Base-by-base conservation (phyloP, 148 eudicot genomes). In the Silene conica region DNA sequence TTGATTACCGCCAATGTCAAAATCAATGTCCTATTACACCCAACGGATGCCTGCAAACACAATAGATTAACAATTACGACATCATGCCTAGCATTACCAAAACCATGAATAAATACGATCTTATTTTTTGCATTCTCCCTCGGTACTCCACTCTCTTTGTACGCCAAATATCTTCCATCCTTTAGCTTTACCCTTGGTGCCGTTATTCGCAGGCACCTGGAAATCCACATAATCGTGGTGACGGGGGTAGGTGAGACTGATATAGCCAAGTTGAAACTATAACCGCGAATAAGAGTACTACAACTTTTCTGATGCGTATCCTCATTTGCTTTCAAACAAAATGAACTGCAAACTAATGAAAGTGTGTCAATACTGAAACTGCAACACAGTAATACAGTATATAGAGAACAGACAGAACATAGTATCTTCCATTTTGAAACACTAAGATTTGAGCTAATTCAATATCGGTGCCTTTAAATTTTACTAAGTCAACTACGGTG, bases 91-190 rank as follows among this genome's bases (percentile, higher is more conserved):
- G 78, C 82, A 22, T 46, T 63, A 57, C 69, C 80, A 67, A 87
- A 80, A 21, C 85, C 89, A 72, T 85, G 96, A 60, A 81, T 77
- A 78, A 52, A 86, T 0, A 90, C 50, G 50, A 90, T 55, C 63
- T 83, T 88, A 56, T 69, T 77, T 54, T 81, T 83, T 45, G 96
- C 90, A 5, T 31, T 70, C 38, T 86, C 85, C 55, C 84, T 88
- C 0, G 86, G 73, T 11, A 88, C 90, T 20, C 96, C 96, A 45
- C 28, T 69, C 69, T 90, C 92, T 46, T 77, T 63, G 63, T 88
- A 86, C 50, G 96, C 92, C 86, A 90, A 76, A 74, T 83, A 66
- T 65, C 92, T 86, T 15, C 90, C 92, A 72, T 90, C 92, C 57
- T 77, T 82, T 46, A 90, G 84, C 69, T 77, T 75, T 20, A 85